Evolutionary conservation across 148 eudicot species (phyloP).

Genomic region (Silene latifolia): DNA sequence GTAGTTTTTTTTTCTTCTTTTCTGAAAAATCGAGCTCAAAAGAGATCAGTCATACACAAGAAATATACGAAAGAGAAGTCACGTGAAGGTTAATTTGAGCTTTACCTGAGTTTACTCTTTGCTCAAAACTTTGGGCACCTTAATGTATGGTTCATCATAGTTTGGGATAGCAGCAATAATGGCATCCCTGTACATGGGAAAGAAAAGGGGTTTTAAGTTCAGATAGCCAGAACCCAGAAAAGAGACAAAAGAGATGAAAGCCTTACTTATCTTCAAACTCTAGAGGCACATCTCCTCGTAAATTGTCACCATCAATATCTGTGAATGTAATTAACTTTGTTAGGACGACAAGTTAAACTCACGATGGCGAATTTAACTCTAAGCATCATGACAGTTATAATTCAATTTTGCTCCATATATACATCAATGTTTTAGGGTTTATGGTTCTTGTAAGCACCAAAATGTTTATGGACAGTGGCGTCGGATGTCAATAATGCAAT

Average conservation of each 20-base stretch:
- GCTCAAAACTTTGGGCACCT: slow-evolving; percentile 87
- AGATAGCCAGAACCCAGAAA: background rate
- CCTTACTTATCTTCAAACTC: slow-evolving; percentile 64
- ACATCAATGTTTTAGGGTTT: background rate
- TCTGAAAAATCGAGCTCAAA: background rate
- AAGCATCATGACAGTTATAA: background rate
- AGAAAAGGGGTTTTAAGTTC: background rate
- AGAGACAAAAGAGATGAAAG: slow-evolving; percentile 4
- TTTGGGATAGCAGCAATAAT: slow-evolving; percentile 69
- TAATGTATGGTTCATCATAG: slow-evolving; percentile 78
- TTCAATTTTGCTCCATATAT: background rate
- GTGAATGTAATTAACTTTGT: slow-evolving; percentile 11
- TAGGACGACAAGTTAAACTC: background rate
- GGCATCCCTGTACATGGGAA: slow-evolving; percentile 48
- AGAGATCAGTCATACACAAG: background rate
- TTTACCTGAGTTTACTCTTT: slow-evolving; percentile 41
- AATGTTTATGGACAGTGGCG: background rate
- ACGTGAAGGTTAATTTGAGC: background rate
- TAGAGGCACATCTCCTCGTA: slow-evolving; percentile 67
- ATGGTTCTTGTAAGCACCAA: background rate
- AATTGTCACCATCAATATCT: slow-evolving; percentile 78
- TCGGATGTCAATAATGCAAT: background rate
- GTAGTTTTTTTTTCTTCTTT: background rate
- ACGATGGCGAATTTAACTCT: background rate
- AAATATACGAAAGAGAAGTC: background rate